A percentile compares a stretch with the other conserved stretches of the same genome.
Evolutionary conservation across 768 basidiomycete species (phyloP).

Genomic region (Tremella fuciformis): DNA sequence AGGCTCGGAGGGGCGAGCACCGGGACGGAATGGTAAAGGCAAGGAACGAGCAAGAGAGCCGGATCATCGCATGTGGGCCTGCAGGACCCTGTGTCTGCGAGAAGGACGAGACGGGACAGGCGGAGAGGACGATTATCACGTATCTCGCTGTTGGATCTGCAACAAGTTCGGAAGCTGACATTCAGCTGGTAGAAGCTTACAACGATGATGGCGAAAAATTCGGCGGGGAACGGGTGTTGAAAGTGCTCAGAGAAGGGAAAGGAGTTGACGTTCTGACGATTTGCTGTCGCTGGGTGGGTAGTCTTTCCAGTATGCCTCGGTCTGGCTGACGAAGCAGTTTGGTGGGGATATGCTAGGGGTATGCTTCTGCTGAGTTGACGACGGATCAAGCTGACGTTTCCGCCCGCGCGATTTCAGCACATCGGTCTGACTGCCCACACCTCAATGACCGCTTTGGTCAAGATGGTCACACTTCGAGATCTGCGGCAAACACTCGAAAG

Average conservation of each 20-base stretch:
- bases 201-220: conserved; percentile 46
- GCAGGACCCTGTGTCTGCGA: conserved; percentile 30
- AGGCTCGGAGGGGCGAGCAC: conserved; percentile 28
- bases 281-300: conserved; percentile 44
- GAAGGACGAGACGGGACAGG: conserved; percentile 44
- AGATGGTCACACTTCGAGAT: conserved; percentile 26
- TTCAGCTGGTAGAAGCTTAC: conserved; percentile 33
- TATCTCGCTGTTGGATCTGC: conserved; percentile 14
- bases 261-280: conserved; percentile 41
- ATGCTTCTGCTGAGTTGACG: not conserved
- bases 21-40: conserved; percentile 23
- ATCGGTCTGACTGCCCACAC: conserved; percentile 39
- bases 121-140: conserved; percentile 47
- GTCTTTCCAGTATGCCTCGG: not conserved
- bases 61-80: conserved; percentile 50
- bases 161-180: not conserved
- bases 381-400: conserved; percentile 14
- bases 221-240: conserved; percentile 38
- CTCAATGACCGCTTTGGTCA: conserved; percentile 22
- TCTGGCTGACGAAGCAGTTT: conserved; percentile 25
- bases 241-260: conserved; percentile 29
- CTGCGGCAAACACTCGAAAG: conserved; percentile 24
- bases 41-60: conserved; percentile 42
- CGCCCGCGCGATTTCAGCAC: conserved; percentile 46
- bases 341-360: conserved; percentile 48